A percentile compares a stretch with the other conserved stretches of the same genome.
phyloP scores from a whole-genome alignment of 2,329 filamentous ascomycete species.

The Paecilomyces formosus region DNA sequence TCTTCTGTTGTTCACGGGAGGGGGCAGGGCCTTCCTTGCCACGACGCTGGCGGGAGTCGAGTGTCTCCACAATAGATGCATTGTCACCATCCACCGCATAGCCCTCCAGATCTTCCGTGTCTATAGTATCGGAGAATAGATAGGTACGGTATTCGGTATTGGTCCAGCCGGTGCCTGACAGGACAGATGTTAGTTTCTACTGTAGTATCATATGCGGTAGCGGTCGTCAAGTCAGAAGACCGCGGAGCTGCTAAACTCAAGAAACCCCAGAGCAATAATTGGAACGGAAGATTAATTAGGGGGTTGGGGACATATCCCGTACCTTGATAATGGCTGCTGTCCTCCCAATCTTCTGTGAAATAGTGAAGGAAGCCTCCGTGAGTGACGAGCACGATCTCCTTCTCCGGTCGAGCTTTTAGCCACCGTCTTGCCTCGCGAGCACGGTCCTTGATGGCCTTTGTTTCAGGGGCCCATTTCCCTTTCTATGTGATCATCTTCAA shows the following conservation, averaged over 20 bases:
- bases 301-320: slow-evolving; percentile 6
- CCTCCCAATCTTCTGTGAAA: slow-evolving; percentile 73
- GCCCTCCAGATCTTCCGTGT: slow-evolving; percentile 39
- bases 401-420: slow-evolving; percentile 46
- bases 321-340: slow-evolving; percentile 43
- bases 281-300: neutral
- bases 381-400: slow-evolving; percentile 69
- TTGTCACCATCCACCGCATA: slow-evolving; percentile 29
- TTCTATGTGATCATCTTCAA: slow-evolving; percentile 12
- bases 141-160: slow-evolving; percentile 69
- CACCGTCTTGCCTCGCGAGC: slow-evolving; percentile 55
- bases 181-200: slow-evolving; percentile 13
- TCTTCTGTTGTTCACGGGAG: slow-evolving; percentile 29
- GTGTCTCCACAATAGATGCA: slow-evolving; percentile 34
- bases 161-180: slow-evolving; percentile 60
- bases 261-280: neutral
- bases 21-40: slow-evolving; percentile 28
- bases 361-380: slow-evolving; percentile 83
- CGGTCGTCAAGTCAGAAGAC: neutral
- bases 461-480: slow-evolving; percentile 39
- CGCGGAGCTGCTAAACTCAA: neutral
- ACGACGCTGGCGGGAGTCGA: slow-evolving; percentile 33
- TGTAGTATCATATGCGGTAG: slow-evolving; percentile 3
- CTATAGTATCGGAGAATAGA: slow-evolving; percentile 49
- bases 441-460: slow-evolving; percentile 50